Evolutionary conservation across 164 flowering plant genomes (phyloP).

Genomic region (Vitis rupestris): DNA sequence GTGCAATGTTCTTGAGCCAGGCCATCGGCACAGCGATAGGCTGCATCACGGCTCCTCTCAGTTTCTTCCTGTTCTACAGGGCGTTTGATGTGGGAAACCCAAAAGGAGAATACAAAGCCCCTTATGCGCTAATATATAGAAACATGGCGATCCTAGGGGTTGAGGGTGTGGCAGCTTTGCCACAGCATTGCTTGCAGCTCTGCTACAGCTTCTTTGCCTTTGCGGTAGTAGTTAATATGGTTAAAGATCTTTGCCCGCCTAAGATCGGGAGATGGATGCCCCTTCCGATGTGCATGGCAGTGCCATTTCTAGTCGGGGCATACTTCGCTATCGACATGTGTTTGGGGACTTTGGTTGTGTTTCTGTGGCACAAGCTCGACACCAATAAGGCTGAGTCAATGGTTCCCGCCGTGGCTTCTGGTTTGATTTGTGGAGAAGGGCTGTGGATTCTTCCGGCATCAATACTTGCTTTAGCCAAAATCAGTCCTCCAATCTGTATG

Average conservation of each 20-base stretch:
- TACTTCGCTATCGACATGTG: conserved; percentile 63
- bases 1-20: conserved; percentile 62
- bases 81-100: conserved; percentile 75
- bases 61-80: conserved; percentile 65
- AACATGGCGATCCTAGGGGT: conserved; percentile 68
- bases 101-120: conserved; percentile 60
- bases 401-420: conserved; percentile 74
- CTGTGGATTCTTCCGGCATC: conserved; percentile 60
- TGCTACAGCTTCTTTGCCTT: conserved; percentile 55
- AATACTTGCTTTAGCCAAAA: conserved; percentile 48
- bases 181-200: conserved; percentile 58
- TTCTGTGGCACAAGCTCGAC: conserved; percentile 43
- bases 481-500: conserved; percentile 67
- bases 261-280: conserved; percentile 55
- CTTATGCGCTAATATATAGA: conserved; percentile 65
- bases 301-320: conserved; percentile 60
- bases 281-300: conserved; percentile 62
- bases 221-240: conserved; percentile 40
- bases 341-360: conserved; percentile 54
- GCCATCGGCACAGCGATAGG: conserved; percentile 53
- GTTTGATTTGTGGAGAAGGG: conserved; percentile 68
- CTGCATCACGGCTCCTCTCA: conserved; percentile 40
- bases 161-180: conserved; percentile 66
- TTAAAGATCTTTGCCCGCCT: conserved; percentile 37
- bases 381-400: conserved; percentile 46